Evolutionary conservation across 192 early-diverging fungal genomes (phyloP).

Genomic region (Lobosporangium transversale): DNA sequence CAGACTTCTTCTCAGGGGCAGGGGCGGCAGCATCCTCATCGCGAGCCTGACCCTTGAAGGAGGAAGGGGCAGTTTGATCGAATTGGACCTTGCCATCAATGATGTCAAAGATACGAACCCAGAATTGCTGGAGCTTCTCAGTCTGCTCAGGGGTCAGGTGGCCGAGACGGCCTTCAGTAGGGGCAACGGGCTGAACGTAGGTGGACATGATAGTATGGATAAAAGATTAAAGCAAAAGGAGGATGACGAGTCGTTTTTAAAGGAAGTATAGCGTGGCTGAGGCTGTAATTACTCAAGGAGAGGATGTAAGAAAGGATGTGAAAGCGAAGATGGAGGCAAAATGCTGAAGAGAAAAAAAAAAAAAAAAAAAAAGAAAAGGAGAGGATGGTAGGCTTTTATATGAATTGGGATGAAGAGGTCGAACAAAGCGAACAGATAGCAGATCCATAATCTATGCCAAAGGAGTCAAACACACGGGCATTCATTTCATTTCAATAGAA

Average conservation of each 20-base stretch:
- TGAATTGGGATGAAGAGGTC: no score
- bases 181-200: slow-evolving; percentile 41
- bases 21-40: slow-evolving; percentile 32
- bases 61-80: slow-evolving; percentile 49
- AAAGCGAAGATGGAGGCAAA: slow-evolving; percentile 1
- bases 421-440: no score
- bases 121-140: slow-evolving; percentile 55
- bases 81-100: slow-evolving; percentile 54
- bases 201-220: slow-evolving; percentile 26
- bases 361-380: background rate
- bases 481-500: no score
- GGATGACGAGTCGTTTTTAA: slow-evolving; percentile 33
- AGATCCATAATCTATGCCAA: no score
- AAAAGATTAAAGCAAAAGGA: background rate
- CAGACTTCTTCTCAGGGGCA: slow-evolving; percentile 37
- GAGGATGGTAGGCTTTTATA: background rate
- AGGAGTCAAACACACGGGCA: no score
- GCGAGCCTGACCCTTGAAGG: slow-evolving; percentile 51
- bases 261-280: slow-evolving; percentile 5
- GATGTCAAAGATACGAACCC: slow-evolving; percentile 53
- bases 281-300: no score
- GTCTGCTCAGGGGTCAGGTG: slow-evolving; percentile 58
- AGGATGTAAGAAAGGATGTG: background rate
- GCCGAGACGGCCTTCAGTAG: slow-evolving; percentile 52
- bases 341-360: slow-evolving; percentile 19